Evolutionary conservation across 2,329 filamentous ascomycete species (phyloP).

Genomic region (Lasiodiplodia theobromae): DNA sequence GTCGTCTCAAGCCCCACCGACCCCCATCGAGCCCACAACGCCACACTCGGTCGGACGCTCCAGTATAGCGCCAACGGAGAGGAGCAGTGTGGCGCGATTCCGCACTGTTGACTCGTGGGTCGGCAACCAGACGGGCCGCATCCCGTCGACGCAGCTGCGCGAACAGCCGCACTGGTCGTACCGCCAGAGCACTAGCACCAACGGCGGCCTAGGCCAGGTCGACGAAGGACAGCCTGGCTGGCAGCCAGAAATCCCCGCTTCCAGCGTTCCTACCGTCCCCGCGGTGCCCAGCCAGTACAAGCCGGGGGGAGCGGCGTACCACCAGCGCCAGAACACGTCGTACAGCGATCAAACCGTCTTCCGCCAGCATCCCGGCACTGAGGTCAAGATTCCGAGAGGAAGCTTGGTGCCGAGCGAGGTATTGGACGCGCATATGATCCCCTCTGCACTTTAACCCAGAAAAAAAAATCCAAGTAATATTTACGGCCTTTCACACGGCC

Average conservation of each 20-base stretch:
- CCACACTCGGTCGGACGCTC: constrained; percentile 38
- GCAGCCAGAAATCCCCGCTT: neutral
- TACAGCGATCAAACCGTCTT: constrained; percentile 46
- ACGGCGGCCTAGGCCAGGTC: constrained; percentile 22
- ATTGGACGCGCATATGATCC: constrained; percentile 39
- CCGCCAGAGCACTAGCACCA: constrained; percentile 23
- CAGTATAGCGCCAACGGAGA: constrained; percentile 42
- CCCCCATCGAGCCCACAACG: constrained; percentile 45
- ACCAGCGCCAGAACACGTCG: constrained; percentile 18
- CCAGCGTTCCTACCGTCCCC: constrained; percentile 15
- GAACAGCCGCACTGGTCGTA: constrained; percentile 36
- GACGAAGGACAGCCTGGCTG: constrained; percentile 11
- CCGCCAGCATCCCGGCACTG: constrained; percentile 48
- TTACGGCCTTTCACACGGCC: neutral
- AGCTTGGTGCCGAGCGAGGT: constrained; percentile 49
- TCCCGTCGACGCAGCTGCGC: constrained; percentile 46
- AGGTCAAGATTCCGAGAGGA: constrained; percentile 47
- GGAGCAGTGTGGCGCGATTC: constrained; percentile 47
- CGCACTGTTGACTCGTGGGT: constrained; percentile 52
- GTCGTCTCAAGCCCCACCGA: constrained; percentile 46
- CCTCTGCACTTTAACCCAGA: constrained; percentile 33
- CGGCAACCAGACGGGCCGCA: constrained; percentile 46
- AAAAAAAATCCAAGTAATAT: neutral
- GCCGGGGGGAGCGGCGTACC: neutral
- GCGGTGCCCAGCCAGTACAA: constrained; percentile 28